These are phyloP conservation scores for Pulveroboletus sp. DNA, from an alignment of 768 basidiomycete genomes.

Conservation along the genomic window DNA sequence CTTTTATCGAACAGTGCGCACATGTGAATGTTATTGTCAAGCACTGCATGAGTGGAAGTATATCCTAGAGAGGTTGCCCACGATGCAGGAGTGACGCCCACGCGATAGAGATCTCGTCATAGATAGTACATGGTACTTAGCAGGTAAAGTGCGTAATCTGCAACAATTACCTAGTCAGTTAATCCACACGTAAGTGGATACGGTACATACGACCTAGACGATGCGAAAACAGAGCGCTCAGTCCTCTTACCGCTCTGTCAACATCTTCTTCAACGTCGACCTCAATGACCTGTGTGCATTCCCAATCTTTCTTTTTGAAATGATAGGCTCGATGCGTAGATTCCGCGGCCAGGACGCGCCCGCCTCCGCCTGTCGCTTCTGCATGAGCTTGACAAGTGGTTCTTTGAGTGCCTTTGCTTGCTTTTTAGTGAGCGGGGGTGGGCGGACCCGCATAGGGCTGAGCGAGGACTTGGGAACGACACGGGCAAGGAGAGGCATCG, in stretches of 20 bases:
- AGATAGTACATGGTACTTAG: too few relatives aligned
- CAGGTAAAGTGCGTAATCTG: not conserved
- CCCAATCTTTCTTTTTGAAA: slow-evolving; percentile 36
- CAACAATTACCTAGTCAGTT: not conserved
- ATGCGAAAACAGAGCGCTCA: not conserved
- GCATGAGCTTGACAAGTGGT: slow-evolving; percentile 40
- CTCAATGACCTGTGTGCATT: slow-evolving; percentile 36
- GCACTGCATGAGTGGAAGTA: too few relatives aligned
- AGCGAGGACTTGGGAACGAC: slow-evolving; percentile 35
- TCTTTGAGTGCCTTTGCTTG: slow-evolving; percentile 26
- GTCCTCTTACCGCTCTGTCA: slow-evolving; percentile 23
- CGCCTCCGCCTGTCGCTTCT: slow-evolving; percentile 34
- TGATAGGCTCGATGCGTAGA: slow-evolving; percentile 45
- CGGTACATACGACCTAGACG: slow-evolving; percentile 1
- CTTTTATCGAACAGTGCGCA: too few relatives aligned
- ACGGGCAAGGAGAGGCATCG: slow-evolving; percentile 26
- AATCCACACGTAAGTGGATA: not conserved
- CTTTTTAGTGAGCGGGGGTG: slow-evolving; percentile 31
- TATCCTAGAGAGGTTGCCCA: too few relatives aligned
- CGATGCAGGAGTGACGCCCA: too few relatives aligned
- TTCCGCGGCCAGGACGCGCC: slow-evolving; percentile 44
- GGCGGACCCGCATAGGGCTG: slow-evolving; percentile 17
- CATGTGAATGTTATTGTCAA: too few relatives aligned
- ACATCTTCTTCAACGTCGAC: slow-evolving; percentile 37
- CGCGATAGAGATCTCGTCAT: too few relatives aligned